These are phyloP conservation scores for Oenanthe sinensis DNA, from an alignment of 129 eudicot genomes.

Conservation along the genomic window DNA sequence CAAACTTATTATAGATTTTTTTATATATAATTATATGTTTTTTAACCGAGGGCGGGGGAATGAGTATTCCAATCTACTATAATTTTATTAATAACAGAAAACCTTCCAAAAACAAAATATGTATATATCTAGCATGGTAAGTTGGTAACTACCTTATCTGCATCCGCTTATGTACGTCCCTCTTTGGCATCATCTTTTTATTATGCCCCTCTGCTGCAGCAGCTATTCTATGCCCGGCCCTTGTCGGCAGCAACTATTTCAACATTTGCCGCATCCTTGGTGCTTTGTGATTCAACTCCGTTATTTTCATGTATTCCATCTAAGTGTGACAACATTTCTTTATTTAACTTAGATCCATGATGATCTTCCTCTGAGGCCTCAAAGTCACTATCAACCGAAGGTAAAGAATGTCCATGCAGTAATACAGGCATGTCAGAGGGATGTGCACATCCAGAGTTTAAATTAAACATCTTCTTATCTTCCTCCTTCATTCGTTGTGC, in stretches of 20 bases:
- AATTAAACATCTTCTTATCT: constrained; percentile 13
- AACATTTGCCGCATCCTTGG: constrained; percentile 7
- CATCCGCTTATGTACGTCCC: background rate
- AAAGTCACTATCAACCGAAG: background rate
- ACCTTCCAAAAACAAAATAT: background rate
- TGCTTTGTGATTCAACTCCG: background rate
- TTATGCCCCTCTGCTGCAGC: background rate
- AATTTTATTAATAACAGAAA: background rate
- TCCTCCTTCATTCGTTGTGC: constrained; percentile 28
- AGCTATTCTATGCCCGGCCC: background rate
- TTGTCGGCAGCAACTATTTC: background rate
- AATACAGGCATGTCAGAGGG: constrained; percentile 13
- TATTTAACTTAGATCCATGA: constrained; percentile 8
- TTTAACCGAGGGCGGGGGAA: background rate
- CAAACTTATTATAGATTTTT: background rate
- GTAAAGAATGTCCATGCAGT: constrained; percentile 2
- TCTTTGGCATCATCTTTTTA: background rate
- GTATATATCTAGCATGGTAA: background rate
- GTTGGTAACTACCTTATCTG: background rate
- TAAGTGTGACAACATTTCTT: constrained; percentile 12
- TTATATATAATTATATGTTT: no score
- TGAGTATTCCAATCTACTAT: background rate
- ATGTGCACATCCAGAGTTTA: background rate
- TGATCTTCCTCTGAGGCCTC: constrained; percentile 13
- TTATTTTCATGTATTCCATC: constrained; percentile 11